Evolutionary conservation across 202 grass and related monocot genomes (phyloP).

Genomic region (Saccharum hybrid): DNA sequence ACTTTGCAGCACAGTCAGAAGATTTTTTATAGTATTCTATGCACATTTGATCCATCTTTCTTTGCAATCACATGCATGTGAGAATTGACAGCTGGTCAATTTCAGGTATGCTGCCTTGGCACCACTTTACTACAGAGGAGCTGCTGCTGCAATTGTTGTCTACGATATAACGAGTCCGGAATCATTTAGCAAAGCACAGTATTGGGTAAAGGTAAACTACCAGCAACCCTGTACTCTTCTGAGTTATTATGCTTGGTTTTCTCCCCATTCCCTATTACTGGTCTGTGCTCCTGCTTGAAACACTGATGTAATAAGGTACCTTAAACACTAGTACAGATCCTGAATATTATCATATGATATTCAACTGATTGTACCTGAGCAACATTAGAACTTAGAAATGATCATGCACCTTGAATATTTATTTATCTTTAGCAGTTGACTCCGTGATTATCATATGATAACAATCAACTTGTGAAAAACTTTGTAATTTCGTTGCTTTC

Average conservation of each 20-base stretch:
- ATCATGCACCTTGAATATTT: neutral
- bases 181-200: constrained; percentile 96
- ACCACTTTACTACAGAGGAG: constrained; percentile 94
- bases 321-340: neutral
- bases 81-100: constrained; percentile 14
- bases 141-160: constrained; percentile 85
- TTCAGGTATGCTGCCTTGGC: constrained; percentile 91
- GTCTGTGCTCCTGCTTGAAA: neutral
- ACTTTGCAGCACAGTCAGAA: neutral
- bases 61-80: constrained; percentile 16
- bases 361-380: neutral
- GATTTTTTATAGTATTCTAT: neutral
- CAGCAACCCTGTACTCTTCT: constrained; percentile 18
- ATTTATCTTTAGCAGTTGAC: neutral
- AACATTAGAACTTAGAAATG: neutral
- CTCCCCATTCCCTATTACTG: neutral
- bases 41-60: constrained; percentile 34
- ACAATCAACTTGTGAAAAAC: too few relatives aligned
- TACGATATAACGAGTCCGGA: constrained; percentile 94
- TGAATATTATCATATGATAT: neutral
- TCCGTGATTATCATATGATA: neutral
- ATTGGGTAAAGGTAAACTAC: constrained; percentile 85
- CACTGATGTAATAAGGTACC: neutral
- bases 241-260: constrained; percentile 18
- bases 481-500: too few relatives aligned